Percentiles rank a stretch among this genome's conserved stretches.
Conservation (phyloP, 257 asterid genomes). For the Solanum virginianum region DNA sequence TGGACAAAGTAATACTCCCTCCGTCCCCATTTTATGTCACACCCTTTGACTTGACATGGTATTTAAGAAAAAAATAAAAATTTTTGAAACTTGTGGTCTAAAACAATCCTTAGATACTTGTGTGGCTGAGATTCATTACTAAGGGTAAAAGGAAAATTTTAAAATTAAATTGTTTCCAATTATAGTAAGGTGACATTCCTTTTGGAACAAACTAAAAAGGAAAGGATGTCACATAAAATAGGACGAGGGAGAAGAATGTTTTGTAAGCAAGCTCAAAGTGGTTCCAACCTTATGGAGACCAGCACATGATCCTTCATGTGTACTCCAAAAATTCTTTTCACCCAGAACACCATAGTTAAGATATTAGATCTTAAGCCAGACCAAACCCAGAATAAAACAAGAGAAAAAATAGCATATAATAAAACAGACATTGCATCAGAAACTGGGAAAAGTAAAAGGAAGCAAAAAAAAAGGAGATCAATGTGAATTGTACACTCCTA, state of each 20-base stretch:
- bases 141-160: no score
- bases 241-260: neutral
- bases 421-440: neutral
- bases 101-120: no score
- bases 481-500: neutral
- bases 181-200: no score
- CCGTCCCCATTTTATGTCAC: no score
- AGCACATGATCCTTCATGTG: neutral
- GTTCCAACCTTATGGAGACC: neutral
- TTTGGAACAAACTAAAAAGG: no score
- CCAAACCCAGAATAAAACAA: neutral
- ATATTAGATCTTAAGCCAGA: neutral
- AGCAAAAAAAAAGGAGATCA: neutral
- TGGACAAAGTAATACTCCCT: neutral
- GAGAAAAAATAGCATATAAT: neutral
- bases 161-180: no score
- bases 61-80: no score
- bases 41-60: no score
- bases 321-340: neutral
- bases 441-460: neutral
- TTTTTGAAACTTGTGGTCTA: no score
- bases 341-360: neutral
- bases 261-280: neutral
- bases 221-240: no score
- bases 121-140: no score